Conservation (phyloP, 345 rosid species). For the Balakata baccata region DNA sequence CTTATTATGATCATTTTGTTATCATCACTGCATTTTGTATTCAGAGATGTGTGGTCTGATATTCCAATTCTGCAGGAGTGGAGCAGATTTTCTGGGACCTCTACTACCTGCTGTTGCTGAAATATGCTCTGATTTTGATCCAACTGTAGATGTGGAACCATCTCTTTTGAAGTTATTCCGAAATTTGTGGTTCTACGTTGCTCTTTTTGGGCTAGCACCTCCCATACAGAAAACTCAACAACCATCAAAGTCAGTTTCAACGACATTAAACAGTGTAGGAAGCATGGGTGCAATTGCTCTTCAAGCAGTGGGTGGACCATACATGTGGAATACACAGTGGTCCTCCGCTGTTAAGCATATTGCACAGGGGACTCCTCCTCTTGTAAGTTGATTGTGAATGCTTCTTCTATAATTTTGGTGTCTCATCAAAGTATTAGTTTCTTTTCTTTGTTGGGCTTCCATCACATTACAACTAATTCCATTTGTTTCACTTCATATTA, state of each 20-base stretch:
- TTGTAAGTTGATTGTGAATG: slow-evolving; percentile 62
- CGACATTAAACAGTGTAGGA: slow-evolving; percentile 66
- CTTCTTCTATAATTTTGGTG: slow-evolving; percentile 11
- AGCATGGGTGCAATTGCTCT: slow-evolving; percentile 66
- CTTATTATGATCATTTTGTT: slow-evolving; percentile 3
- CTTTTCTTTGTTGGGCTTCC: not conserved
- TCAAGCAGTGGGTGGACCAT: slow-evolving; percentile 96
- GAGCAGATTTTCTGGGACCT: slow-evolving; percentile 96
- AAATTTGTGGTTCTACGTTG: slow-evolving; percentile 96
- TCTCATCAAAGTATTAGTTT: not conserved
- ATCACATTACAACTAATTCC: not conserved
- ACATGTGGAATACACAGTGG: slow-evolving; percentile 88
- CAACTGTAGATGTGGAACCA: slow-evolving; percentile 78
- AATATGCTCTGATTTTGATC: slow-evolving; percentile 95
- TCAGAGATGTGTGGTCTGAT: slow-evolving; percentile 17
- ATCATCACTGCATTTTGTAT: slow-evolving; percentile 14
- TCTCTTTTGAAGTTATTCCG: slow-evolving; percentile 92
- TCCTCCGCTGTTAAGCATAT: slow-evolving; percentile 80
- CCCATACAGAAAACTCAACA: slow-evolving; percentile 62
- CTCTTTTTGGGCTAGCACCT: slow-evolving; percentile 97
- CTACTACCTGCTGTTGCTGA: slow-evolving; percentile 97
- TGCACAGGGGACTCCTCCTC: slow-evolving; percentile 99
- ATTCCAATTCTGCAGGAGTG: slow-evolving; percentile 63
- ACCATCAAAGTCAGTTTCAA: slow-evolving; percentile 68
- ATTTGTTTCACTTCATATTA: not conserved